A percentile compares a stretch with the other conserved stretches of the same genome.
These are phyloP conservation scores for Globisporangium acanthophoron DNA, from an alignment of 352 stramenopile species.

Conservation along the genomic window DNA sequence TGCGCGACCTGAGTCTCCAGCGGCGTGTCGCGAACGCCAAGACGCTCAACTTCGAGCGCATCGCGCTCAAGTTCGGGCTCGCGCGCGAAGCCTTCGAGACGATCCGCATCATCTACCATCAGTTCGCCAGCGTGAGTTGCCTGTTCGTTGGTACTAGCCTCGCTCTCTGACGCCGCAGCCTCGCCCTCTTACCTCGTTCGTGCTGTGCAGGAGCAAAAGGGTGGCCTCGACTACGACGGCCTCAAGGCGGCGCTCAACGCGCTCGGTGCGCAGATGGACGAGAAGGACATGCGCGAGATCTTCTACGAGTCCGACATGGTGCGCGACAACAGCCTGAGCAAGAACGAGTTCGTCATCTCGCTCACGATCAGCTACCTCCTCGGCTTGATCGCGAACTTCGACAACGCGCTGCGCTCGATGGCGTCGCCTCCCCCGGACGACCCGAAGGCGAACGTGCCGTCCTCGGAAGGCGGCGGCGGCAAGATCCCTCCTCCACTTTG, in stretches of 20 bases:
- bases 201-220: constrained; percentile 33
- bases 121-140: constrained; percentile 46
- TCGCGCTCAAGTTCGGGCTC: constrained; percentile 68
- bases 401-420: constrained; percentile 32
- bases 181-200: too few relatives aligned
- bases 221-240: constrained; percentile 58
- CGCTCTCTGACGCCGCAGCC: not conserved
- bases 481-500: not conserved
- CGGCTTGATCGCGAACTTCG: constrained; percentile 71
- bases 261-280: constrained; percentile 61
- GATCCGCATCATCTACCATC: constrained; percentile 59
- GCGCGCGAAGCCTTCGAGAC: constrained; percentile 58
- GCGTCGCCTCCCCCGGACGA: constrained; percentile 25
- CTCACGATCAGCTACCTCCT: constrained; percentile 82
- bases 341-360: constrained; percentile 85
- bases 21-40: constrained; percentile 42
- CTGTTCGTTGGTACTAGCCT: not conserved
- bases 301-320: constrained; percentile 90
- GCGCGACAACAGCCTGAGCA: constrained; percentile 76
- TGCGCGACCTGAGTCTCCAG: constrained; percentile 56
- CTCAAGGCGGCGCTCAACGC: constrained; percentile 53
- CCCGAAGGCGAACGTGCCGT: constrained; percentile 13
- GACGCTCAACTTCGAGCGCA: constrained; percentile 65
- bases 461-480: not conserved
- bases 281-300: constrained; percentile 66